Percentiles rank a stretch among this genome's conserved stretches.
Evolutionary conservation across 257 asterid genomes (phyloP).

Genomic region (Phtheirospermum japonicum): DNA sequence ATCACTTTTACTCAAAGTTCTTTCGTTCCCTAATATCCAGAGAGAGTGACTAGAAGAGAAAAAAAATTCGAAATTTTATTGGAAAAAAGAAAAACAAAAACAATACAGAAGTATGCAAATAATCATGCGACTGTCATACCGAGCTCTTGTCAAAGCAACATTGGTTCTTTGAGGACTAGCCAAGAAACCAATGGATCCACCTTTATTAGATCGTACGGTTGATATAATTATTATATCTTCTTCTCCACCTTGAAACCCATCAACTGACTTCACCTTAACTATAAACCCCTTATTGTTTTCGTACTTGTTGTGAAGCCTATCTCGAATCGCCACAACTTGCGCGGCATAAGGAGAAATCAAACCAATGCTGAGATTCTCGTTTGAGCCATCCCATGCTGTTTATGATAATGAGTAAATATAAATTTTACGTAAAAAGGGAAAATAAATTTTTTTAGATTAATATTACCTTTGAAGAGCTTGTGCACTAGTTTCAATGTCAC

Average conservation of each 20-base stretch:
- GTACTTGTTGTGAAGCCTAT: slow-evolving; percentile 33
- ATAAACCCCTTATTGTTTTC: slow-evolving; percentile 36
- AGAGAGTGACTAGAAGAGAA: slow-evolving; percentile 46
- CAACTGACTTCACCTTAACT: slow-evolving; percentile 62
- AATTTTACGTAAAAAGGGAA: too few relatives aligned
- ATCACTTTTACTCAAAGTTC: slow-evolving; percentile 33
- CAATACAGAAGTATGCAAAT: background rate
- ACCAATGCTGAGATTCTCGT: slow-evolving; percentile 51
- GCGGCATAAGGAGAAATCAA: slow-evolving; percentile 70
- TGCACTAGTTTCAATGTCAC: slow-evolving; percentile 44
- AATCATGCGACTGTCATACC: slow-evolving; percentile 36
- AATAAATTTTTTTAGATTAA: too few relatives aligned
- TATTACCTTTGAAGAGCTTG: slow-evolving; percentile 53
- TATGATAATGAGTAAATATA: too few relatives aligned
- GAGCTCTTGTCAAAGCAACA: slow-evolving; percentile 76
- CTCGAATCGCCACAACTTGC: slow-evolving; percentile 54
- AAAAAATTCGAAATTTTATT: too few relatives aligned
- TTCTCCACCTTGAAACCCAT: slow-evolving; percentile 82
- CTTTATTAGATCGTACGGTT: slow-evolving; percentile 49
- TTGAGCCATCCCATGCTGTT: slow-evolving; percentile 48
- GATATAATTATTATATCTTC: slow-evolving; percentile 64
- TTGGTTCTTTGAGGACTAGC: slow-evolving; percentile 51
- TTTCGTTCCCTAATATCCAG: slow-evolving; percentile 68
- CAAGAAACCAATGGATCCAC: slow-evolving; percentile 59
- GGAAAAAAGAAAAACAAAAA: background rate